Conservation (phyloP, 2,329 filamentous ascomycete genomes). For the Fusarium bactridioides region DNA sequence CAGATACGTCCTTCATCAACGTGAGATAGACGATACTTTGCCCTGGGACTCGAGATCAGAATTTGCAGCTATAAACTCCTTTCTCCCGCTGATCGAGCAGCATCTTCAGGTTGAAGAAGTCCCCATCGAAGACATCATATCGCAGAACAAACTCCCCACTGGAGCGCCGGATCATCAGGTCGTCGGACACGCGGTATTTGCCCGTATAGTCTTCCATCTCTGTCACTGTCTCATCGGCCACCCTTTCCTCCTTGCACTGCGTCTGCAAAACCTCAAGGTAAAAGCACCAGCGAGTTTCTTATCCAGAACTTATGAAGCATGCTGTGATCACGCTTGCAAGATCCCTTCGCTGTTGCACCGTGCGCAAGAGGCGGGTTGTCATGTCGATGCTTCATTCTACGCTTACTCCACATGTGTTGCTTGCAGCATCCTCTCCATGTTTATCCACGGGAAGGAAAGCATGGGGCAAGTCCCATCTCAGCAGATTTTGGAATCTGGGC, state of each 20-base stretch:
- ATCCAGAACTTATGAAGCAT: not conserved
- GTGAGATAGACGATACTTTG: not conserved
- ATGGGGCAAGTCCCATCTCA: not conserved
- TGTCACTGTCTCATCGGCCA: not conserved
- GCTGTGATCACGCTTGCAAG: not conserved
- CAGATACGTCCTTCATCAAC: not conserved
- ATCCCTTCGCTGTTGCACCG: not conserved
- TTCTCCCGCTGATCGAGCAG: not conserved
- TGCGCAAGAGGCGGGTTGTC: not conserved
- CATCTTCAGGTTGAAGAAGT: not conserved
- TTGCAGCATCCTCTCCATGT: not conserved
- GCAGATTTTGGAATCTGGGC: not conserved
- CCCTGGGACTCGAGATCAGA: not conserved
- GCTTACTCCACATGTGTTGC: not conserved
- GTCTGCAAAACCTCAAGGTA: rapidly evolving
- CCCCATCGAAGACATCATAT: not conserved
- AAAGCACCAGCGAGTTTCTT: not conserved
- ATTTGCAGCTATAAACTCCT: not conserved
- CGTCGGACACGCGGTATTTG: not conserved
- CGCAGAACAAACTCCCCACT: not conserved
- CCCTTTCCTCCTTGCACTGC: not conserved
- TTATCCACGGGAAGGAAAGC: not conserved
- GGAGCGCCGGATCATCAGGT: not conserved
- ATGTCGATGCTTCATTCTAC: not conserved
- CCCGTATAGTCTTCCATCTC: not conserved